Evolutionary conservation across 2,329 filamentous ascomycete genomes (phyloP).

Genomic region (Lecanoromycetidae sp.): DNA sequence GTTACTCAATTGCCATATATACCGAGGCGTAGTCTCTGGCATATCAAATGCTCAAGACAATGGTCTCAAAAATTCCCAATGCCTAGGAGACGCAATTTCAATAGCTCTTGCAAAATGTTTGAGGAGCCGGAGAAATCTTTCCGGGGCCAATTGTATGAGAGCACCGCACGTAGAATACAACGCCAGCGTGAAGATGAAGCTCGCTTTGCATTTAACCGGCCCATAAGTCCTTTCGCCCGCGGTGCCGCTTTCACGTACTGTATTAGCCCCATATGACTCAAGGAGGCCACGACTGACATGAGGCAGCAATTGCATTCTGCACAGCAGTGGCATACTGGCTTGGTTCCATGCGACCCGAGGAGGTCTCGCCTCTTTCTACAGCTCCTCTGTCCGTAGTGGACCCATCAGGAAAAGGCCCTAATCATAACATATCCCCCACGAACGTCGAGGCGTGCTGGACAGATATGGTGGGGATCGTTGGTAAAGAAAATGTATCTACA

Average conservation of each 20-base stretch:
- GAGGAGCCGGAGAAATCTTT: conserved; percentile 35
- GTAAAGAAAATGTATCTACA: conserved; percentile 51
- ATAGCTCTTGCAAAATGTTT: neutral
- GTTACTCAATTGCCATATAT: too few relatives aligned
- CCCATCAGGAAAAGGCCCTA: conserved; percentile 29
- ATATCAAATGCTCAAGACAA: neutral
- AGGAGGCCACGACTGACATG: conserved; percentile 9
- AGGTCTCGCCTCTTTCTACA: conserved; percentile 43
- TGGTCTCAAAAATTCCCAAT: conserved; percentile 1
- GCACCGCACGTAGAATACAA: conserved; percentile 45
- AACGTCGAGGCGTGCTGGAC: conserved; percentile 54
- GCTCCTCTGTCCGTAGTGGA: conserved; percentile 37
- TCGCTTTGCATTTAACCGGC: conserved; percentile 35
- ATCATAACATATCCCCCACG: conserved; percentile 43
- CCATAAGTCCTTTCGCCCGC: conserved; percentile 29
- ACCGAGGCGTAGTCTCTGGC: conserved; percentile 3
- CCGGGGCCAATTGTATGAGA: conserved; percentile 50
- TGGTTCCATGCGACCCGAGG: conserved; percentile 38
- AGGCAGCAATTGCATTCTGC: conserved; percentile 39
- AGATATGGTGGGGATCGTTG: conserved; percentile 49
- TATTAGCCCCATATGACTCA: conserved; percentile 14
- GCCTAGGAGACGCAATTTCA: neutral
- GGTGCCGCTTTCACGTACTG: conserved; percentile 28
- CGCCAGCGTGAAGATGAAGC: conserved; percentile 47
- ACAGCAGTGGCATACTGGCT: conserved; percentile 44